Percentiles rank a stretch among this genome's conserved stretches.
Conservation (phyloP, 768 basidiomycete species). For the Exidia glandulosa region DNA sequence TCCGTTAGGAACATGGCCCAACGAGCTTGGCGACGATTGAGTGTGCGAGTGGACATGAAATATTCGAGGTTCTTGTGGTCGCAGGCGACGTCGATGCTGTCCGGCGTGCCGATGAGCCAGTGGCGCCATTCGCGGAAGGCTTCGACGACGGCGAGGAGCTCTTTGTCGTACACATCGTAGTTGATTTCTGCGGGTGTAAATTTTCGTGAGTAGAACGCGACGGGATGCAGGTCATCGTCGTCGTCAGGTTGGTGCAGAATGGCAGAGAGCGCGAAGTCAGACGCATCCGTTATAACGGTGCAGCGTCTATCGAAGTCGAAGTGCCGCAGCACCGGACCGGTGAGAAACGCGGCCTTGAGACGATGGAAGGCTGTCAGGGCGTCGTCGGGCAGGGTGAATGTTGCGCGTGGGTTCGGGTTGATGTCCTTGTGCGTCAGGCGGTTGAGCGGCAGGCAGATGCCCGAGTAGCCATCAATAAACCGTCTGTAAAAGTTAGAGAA, state of each 20-base stretch:
- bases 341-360: slow-evolving; percentile 18
- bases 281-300: slow-evolving; percentile 18
- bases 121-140: slow-evolving; percentile 20
- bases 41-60: slow-evolving; percentile 25
- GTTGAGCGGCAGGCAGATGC: slow-evolving; percentile 21
- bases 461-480: slow-evolving; percentile 23
- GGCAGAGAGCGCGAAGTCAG: slow-evolving; percentile 16
- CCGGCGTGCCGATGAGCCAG: slow-evolving; percentile 19
- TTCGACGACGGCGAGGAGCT: slow-evolving; percentile 35
- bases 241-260: slow-evolving; percentile 9
- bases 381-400: slow-evolving; percentile 10
- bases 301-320: slow-evolving; percentile 15
- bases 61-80: slow-evolving; percentile 33
- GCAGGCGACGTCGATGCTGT: slow-evolving; percentile 17
- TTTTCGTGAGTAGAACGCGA: slow-evolving; percentile 27
- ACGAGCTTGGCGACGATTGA: slow-evolving; percentile 30
- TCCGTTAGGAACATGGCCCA: slow-evolving; percentile 29
- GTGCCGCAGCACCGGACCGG: slow-evolving; percentile 22
- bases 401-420: not conserved
- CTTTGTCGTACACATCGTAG: slow-evolving; percentile 42
- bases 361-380: slow-evolving; percentile 17
- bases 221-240: slow-evolving; percentile 21
- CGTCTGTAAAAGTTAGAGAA: slow-evolving; percentile 23
- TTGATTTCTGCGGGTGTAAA: slow-evolving; percentile 27
- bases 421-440: slow-evolving; percentile 16